These are phyloP conservation scores for Pholiota conissans DNA, from an alignment of 768 basidiomycete species.

Conservation along the genomic window DNA sequence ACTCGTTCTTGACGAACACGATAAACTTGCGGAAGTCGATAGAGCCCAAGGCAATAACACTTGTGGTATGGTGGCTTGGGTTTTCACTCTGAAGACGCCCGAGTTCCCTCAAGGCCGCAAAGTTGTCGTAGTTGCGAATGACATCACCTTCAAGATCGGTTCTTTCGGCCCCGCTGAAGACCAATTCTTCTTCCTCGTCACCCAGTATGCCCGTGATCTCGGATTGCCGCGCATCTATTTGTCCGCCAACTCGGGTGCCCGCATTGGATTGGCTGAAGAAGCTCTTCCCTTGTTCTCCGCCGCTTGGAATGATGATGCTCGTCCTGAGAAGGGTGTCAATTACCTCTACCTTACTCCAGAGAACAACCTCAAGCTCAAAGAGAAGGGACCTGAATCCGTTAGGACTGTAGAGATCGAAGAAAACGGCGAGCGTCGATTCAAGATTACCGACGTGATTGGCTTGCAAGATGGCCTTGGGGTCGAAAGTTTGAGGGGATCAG, in stretches of 20 bases:
- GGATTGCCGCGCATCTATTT: slow-evolving; percentile 96
- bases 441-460: slow-evolving; percentile 96
- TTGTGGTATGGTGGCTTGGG: slow-evolving; percentile 98
- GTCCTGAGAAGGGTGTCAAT: slow-evolving; percentile 93
- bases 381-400: slow-evolving; percentile 78
- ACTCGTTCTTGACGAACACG: slow-evolving; percentile 92
- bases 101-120: slow-evolving; percentile 90
- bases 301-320: slow-evolving; percentile 80
- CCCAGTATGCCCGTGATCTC: slow-evolving; percentile 85
- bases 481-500: slow-evolving; percentile 93
- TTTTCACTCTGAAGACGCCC: slow-evolving; percentile 88
- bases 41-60: slow-evolving; percentile 92
- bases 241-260: slow-evolving; percentile 98
- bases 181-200: slow-evolving; percentile 94
- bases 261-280: slow-evolving; percentile 95
- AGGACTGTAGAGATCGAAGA: slow-evolving; percentile 84
- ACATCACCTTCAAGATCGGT: slow-evolving; percentile 98
- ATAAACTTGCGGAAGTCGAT: slow-evolving; percentile 86
- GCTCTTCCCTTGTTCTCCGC: slow-evolving; percentile 83
- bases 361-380: slow-evolving; percentile 85
- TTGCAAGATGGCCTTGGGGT: slow-evolving; percentile 97
- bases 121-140: slow-evolving; percentile 91
- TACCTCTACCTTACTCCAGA: slow-evolving; percentile 96
- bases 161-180: slow-evolving; percentile 97
- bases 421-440: slow-evolving; percentile 84